Conservation (phyloP, 768 basidiomycete genomes). For the Termitomyces sp. region DNA sequence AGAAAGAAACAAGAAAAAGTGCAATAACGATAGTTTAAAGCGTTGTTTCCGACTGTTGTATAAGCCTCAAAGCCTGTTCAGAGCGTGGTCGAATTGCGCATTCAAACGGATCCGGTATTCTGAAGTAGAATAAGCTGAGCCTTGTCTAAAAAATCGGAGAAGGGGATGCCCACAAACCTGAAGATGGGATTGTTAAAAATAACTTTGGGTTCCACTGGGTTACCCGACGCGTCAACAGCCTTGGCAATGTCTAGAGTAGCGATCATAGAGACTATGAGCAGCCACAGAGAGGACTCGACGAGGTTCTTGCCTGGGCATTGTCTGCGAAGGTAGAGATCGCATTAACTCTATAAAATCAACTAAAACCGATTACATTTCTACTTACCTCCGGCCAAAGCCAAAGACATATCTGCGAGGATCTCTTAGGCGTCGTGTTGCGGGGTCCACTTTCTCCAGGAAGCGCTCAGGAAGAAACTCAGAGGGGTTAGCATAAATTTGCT, state of each 20-base stretch:
- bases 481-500: constrained; percentile 43
- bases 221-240: constrained; percentile 43
- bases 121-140: constrained; percentile 13
- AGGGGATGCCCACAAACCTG: constrained; percentile 33
- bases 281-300: constrained; percentile 59
- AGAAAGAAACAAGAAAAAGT: background rate
- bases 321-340: constrained; percentile 20
- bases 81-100: constrained; percentile 48
- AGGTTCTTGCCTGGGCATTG: constrained; percentile 62
- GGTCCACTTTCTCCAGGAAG: constrained; percentile 31
- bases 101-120: constrained; percentile 42
- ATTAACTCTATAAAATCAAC: background rate
- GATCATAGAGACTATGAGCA: constrained; percentile 48
- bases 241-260: constrained; percentile 53
- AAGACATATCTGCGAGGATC: constrained; percentile 31
- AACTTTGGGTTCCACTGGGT: constrained; percentile 39
- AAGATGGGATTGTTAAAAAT: constrained; percentile 59
- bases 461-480: constrained; percentile 49
- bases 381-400: constrained; percentile 36
- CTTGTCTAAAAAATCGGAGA: constrained; percentile 1
- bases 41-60: constrained; percentile 25
- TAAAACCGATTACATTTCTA: background rate
- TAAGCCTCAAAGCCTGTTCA: constrained; percentile 33
- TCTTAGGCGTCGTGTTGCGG: constrained; percentile 18
- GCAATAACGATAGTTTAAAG: constrained; percentile 8